Percentiles rank a stretch among this genome's conserved stretches.
phyloP scores from a whole-genome alignment of 495 filamentous ascomycete species.

The Hypomontagnella submonticulosa region DNA sequence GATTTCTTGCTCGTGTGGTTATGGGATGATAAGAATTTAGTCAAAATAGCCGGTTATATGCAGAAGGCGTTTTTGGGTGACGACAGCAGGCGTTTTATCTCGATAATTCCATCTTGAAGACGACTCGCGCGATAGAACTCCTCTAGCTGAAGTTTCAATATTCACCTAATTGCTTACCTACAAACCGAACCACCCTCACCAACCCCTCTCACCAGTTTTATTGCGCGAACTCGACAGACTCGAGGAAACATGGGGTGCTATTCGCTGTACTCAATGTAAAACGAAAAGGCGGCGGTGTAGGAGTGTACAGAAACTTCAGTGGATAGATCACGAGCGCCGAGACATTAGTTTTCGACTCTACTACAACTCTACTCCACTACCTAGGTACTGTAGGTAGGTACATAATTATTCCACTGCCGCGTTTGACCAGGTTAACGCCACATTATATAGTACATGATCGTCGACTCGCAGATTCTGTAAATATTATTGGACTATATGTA shows the following conservation, averaged over 20 bases:
- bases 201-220: too few relatives aligned
- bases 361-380: conserved; percentile 21
- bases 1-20: neutral
- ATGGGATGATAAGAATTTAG: neutral
- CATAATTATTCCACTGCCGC: conserved; percentile 1
- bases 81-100: neutral
- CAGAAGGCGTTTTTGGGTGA: neutral
- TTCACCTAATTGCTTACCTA: too few relatives aligned
- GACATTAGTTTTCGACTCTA: conserved; percentile 6
- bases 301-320: neutral
- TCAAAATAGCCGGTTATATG: conserved; percentile 5
- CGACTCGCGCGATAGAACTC: neutral
- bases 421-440: too few relatives aligned
- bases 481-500: too few relatives aligned
- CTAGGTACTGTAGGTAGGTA: too few relatives aligned
- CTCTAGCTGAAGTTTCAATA: too few relatives aligned
- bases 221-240: neutral
- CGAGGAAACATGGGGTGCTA: neutral
- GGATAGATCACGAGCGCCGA: conserved; percentile 21
- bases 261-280: neutral
- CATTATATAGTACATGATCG: too few relatives aligned
- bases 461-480: too few relatives aligned
- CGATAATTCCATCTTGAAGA: too few relatives aligned
- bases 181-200: too few relatives aligned
- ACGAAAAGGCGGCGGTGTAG: conserved; percentile 10